Conservation (phyloP, 352 stramenopile species). For the Plasmopara muralis region DNA sequence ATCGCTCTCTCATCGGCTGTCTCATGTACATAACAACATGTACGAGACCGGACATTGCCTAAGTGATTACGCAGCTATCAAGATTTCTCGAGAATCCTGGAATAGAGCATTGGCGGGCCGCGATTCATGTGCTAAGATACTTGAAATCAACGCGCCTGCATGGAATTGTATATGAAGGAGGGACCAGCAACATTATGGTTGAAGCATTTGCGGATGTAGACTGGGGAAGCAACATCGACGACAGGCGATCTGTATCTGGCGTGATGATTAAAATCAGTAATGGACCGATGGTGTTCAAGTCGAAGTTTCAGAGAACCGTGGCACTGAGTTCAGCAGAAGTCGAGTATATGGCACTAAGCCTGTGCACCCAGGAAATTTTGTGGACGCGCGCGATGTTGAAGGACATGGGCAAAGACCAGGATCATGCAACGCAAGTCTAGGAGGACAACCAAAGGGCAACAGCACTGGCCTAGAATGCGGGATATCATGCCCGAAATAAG, state of each 20-base stretch:
- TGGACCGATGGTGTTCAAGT: slow-evolving; percentile 14
- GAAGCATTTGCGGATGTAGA: neutral
- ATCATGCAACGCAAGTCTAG: neutral
- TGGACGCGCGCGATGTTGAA: neutral
- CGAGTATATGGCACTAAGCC: slow-evolving; percentile 12
- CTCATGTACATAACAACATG: neutral
- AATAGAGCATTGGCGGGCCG: neutral
- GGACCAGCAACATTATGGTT: neutral
- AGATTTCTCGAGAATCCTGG: neutral
- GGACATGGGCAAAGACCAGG: slow-evolving; percentile 5
- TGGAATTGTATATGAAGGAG: neutral
- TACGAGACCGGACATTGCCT: neutral
- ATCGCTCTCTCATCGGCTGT: neutral
- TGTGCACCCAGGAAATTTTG: slow-evolving; percentile 8
- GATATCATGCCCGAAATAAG: neutral
- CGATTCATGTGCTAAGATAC: neutral
- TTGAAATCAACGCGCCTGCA: neutral
- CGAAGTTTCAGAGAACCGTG: slow-evolving; percentile 6
- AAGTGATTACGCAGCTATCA: neutral
- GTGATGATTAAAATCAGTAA: slow-evolving; percentile 5
- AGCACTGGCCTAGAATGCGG: neutral
- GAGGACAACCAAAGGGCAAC: neutral
- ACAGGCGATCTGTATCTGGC: neutral
- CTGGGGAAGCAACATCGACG: neutral
- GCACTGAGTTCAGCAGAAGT: slow-evolving; percentile 6